A percentile compares a stretch with the other conserved stretches of the same genome.
These are phyloP conservation scores for Zizania latifolia DNA, from an alignment of 176 grass and related monocot genomes.

Conservation along the genomic window DNA sequence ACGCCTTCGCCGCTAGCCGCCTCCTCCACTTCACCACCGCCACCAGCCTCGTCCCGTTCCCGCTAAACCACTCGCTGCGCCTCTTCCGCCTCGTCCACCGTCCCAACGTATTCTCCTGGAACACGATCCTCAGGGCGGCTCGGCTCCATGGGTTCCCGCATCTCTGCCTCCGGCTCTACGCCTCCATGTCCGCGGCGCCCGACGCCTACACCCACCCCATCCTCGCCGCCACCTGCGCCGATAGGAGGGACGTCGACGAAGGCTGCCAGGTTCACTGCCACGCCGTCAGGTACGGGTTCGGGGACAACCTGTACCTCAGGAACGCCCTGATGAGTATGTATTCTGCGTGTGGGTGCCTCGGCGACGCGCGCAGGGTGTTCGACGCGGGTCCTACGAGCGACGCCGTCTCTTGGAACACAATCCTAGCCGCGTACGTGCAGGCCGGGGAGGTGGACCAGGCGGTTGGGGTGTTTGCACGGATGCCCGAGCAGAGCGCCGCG, in stretches of 20 bases:
- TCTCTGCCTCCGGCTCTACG: slow-evolving; percentile 63
- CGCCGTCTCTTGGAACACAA: slow-evolving; percentile 89
- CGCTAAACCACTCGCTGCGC: slow-evolving; percentile 47
- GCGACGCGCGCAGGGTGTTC: slow-evolving; percentile 55
- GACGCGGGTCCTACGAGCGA: slow-evolving; percentile 61
- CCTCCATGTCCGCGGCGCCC: slow-evolving; percentile 37
- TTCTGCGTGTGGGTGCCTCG: slow-evolving; percentile 52
- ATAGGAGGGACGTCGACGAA: slow-evolving; percentile 39
- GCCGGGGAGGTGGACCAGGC: slow-evolving; percentile 45
- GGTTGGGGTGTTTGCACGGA: slow-evolving; percentile 37
- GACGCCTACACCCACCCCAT: slow-evolving; percentile 64
- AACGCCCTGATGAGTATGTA: slow-evolving; percentile 76
- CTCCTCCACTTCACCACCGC: slow-evolving; percentile 51
- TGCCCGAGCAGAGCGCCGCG: slow-evolving; percentile 44
- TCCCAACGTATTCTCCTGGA: slow-evolving; percentile 72
- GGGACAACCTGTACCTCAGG: slow-evolving; percentile 49
- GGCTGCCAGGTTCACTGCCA: slow-evolving; percentile 55
- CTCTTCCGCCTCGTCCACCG: slow-evolving; percentile 42
- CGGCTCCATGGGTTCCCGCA: slow-evolving; percentile 33
- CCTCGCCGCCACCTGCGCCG: slow-evolving; percentile 47
- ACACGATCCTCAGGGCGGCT: slow-evolving; percentile 54
- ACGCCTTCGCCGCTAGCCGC: slow-evolving; percentile 74
- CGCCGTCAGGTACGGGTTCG: slow-evolving; percentile 54
- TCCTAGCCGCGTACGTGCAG: slow-evolving; percentile 62
- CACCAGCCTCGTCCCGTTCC: slow-evolving; percentile 33